Evolutionary conservation across 768 basidiomycete species (phyloP).

Genomic region (Boletellus sp.): DNA sequence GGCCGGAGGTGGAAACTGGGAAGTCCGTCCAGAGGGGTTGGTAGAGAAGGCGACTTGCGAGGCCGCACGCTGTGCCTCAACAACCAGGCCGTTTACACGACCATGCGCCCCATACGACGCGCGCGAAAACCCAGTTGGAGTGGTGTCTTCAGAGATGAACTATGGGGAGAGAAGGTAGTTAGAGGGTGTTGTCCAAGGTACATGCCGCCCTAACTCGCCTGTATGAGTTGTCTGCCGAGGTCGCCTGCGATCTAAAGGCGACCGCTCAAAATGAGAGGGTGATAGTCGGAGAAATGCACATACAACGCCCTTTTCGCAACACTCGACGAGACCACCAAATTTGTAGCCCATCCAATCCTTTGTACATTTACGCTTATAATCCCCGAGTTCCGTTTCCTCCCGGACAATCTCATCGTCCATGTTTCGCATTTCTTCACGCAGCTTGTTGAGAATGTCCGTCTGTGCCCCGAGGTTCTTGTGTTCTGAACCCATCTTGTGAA

Average conservation of each 20-base stretch:
- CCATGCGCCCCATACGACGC: constrained; percentile 66
- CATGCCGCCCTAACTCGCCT: constrained; percentile 24
- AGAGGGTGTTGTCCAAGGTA: neutral
- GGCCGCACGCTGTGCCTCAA: constrained; percentile 58
- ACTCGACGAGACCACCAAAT: constrained; percentile 83
- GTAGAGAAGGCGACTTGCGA: constrained; percentile 48
- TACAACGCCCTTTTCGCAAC: constrained; percentile 73
- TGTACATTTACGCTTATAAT: constrained; percentile 74
- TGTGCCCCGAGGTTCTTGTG: constrained; percentile 79
- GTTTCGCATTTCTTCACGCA: constrained; percentile 71
- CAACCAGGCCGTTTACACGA: constrained; percentile 56
- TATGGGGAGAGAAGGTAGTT: constrained; percentile 21
- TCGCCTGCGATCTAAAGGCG: constrained; percentile 43
- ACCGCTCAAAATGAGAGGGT: neutral
- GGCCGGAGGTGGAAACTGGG: constrained; percentile 1
- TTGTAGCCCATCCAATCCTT: constrained; percentile 76
- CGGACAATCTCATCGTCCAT: constrained; percentile 82
- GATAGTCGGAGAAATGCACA: constrained; percentile 15
- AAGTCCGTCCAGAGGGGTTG: constrained; percentile 28
- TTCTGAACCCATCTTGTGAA: constrained; percentile 85
- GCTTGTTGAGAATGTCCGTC: constrained; percentile 62
- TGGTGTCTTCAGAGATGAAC: constrained; percentile 80
- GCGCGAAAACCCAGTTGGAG: constrained; percentile 75
- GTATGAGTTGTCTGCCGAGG: constrained; percentile 45
- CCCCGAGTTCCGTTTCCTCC: constrained; percentile 76